A percentile compares a stretch with the other conserved stretches of the same genome.
These are phyloP conservation scores for Cymbopogon flexuosus DNA, from an alignment of 202 grass and related monocot species.

Conservation along the genomic window DNA sequence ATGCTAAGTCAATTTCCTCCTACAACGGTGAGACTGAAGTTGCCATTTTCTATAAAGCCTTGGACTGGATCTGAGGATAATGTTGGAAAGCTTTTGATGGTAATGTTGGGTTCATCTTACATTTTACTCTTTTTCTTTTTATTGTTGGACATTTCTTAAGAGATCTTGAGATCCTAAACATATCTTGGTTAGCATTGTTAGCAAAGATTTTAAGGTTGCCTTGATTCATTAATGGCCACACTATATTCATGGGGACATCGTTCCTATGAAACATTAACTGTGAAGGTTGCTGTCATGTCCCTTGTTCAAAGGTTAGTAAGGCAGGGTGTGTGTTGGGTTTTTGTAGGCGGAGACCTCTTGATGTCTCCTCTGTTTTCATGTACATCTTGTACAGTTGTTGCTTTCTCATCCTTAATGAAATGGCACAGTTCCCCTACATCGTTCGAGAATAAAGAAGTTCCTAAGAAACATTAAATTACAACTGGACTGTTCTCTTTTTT, in stretches of 20 bases:
- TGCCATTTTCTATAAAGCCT: conserved; percentile 65
- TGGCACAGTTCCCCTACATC: not conserved
- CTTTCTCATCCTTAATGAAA: not conserved
- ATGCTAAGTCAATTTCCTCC: conserved; percentile 81
- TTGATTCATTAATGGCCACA: not conserved
- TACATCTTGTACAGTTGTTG: not conserved
- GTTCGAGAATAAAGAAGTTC: not conserved
- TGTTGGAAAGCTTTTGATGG: conserved; percentile 93
- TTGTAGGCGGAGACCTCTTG: not conserved
- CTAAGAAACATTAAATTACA: not conserved
- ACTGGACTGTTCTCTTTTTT: not conserved
- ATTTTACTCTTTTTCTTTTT: not conserved
- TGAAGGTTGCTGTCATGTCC: not conserved
- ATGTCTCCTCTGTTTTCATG: not conserved
- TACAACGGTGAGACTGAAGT: conserved; percentile 55
- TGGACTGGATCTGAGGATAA: conserved; percentile 77
- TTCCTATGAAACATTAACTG: conserved; percentile 13
- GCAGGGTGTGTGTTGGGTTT: not conserved
- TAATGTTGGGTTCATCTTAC: conserved; percentile 34
- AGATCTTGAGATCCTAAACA: conserved; percentile 6
- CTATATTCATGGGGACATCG: conserved; percentile 6
- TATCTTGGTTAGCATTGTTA: conserved; percentile 22
- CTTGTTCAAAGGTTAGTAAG: not conserved
- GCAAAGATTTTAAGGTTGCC: not conserved
- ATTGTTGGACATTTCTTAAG: not conserved